Percentiles rank a stretch among this genome's conserved stretches.
Conservation (phyloP, 1,139 yeast species). For the Yamadazyma diddensiae region DNA sequence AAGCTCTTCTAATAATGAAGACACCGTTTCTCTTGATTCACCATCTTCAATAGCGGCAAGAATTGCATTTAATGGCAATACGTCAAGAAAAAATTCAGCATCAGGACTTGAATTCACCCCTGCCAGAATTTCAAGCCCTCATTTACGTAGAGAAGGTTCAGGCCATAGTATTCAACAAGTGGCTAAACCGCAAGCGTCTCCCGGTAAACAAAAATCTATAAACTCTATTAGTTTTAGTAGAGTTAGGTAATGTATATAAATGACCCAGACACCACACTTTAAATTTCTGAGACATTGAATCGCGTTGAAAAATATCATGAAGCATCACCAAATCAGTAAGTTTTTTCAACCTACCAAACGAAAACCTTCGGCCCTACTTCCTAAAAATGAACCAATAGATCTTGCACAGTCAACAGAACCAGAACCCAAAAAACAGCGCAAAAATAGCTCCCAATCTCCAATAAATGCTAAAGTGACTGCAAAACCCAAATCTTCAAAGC, state of each 20-base stretch:
- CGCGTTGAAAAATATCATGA: constrained; percentile 7
- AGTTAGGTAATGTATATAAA: constrained; percentile 19
- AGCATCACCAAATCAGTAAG: constrained; percentile 28
- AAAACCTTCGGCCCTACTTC: too few species aligned
- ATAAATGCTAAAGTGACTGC: neutral
- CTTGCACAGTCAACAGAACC: neutral
- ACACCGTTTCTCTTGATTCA: constrained; percentile 14
- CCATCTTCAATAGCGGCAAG: constrained; percentile 33
- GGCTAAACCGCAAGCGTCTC: constrained; percentile 6
- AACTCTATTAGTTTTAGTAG: constrained; percentile 32
- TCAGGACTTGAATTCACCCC: constrained; percentile 6
- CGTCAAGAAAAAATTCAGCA: constrained; percentile 8
- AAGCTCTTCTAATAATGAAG: constrained; percentile 5
- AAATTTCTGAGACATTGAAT: too few species aligned
- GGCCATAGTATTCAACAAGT: neutral
- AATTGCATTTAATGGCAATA: constrained; percentile 24
- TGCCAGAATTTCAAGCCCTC: neutral
- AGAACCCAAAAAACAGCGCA: neutral
- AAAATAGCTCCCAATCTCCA: neutral
- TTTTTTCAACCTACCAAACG: constrained; percentile 19
- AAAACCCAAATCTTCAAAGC: constrained; percentile 9
- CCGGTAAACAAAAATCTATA: constrained; percentile 14
- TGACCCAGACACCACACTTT: neutral
- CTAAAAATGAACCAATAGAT: neutral
- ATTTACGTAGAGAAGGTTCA: neutral